Conservation (phyloP, 2,329 filamentous ascomycete species). For the Ophiognomonia clavigignenti-juglandacearum region DNA sequence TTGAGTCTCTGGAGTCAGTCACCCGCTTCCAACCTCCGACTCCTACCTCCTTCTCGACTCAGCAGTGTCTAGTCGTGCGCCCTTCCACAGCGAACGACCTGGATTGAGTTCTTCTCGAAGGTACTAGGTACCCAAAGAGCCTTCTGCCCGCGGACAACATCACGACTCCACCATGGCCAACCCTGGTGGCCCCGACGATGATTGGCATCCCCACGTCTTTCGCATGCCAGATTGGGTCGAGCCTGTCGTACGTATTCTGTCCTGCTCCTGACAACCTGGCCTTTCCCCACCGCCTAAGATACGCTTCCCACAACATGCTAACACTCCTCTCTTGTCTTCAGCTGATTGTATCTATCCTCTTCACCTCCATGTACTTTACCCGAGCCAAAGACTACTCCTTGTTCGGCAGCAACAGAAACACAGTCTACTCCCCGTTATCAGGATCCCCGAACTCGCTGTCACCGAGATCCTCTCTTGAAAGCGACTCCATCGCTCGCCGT, state of each 20-base stretch:
- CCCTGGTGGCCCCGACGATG: conserved; percentile 7
- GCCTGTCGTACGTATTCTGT: conserved; percentile 23
- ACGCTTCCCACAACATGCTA: too few species aligned
- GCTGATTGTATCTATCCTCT: conserved; percentile 33
- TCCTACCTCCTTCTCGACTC: neutral
- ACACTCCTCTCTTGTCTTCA: conserved; percentile 12
- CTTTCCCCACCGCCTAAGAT: too few species aligned
- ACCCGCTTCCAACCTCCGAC: neutral
- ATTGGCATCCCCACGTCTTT: conserved; percentile 18
- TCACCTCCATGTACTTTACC: conserved; percentile 32
- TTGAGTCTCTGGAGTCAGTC: neutral
- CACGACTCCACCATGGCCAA: neutral
- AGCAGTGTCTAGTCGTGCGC: neutral
- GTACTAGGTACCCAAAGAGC: neutral
- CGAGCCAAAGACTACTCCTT: conserved; percentile 31
- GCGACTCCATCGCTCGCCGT: conserved; percentile 15
- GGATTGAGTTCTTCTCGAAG: neutral
- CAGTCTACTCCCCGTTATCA: conserved; percentile 6
- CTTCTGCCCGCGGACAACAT: neutral
- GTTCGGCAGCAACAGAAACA: conserved; percentile 17
- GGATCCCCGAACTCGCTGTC: conserved; percentile 14
- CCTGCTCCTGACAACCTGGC: neutral
- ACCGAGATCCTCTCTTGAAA: conserved; percentile 16
- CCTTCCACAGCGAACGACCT: neutral
- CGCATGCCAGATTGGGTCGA: conserved; percentile 30